Base-by-base conservation (phyloP, 164 flowering plant genomes). In the Pachysandra terminalis region DNA sequence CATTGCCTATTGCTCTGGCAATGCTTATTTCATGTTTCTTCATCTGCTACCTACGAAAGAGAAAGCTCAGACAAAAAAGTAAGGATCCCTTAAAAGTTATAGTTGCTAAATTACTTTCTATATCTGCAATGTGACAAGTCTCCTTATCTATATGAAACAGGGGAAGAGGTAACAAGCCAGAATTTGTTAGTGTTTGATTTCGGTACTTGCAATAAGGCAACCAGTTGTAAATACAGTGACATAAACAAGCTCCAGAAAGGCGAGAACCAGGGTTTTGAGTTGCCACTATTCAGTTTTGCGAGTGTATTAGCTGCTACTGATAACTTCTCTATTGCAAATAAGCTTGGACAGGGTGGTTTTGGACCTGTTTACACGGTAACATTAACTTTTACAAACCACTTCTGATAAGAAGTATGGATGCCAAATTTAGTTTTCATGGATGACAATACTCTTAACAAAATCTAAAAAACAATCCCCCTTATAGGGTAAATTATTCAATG, bases 401-500 rank as follows among this genome's bases (percentile, higher is more conserved):
- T n/a, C n/a, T n/a, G n/a, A n/a, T n/a, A n/a, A n/a, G n/a, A n/a
- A n/a, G n/a, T n/a, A n/a, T 13, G 6, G 2, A 55, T 37, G 21
- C 21, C 10, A 56, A 27, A 6, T n/a, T 22, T 6, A 3, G 37
- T 32, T 32, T 7, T 32, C 58, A 22, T 19, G 13, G 8, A 24
- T 35, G n/a, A n/a, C n/a, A n/a, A n/a, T n/a, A n/a, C n/a, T n/a
- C n/a, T n/a, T n/a, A n/a, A n/a, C 1, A 19, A 56, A 60, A 13
- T 32, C 35, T 25, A 0, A n/a, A 3, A 19, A 32, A 32, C 37
- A 32, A 32, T 32, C 41, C 8, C 22, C 12, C 15, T 15, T 49
- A 48, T 25, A 76, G 79, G 79, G 79, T 0, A 55, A 32, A 63
- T 57, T 69, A 51, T n/a, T 28, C 4, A 64, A 65, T 25, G 79